These are phyloP conservation scores for Blastocystis sp. DNA, from an alignment of 352 stramenopile genomes.

Conservation along the genomic window DNA sequence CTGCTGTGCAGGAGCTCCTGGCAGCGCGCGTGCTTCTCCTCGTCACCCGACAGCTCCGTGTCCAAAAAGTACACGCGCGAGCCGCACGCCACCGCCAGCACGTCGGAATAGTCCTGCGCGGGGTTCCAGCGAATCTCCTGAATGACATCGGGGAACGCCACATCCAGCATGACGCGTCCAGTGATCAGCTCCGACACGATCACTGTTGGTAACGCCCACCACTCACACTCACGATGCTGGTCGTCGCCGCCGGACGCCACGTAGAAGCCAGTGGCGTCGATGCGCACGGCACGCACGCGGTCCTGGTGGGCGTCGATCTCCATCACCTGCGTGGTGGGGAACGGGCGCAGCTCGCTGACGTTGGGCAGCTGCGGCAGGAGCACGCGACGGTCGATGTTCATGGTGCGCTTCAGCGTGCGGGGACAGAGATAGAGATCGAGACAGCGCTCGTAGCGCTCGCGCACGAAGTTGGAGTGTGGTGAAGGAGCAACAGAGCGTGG, in stretches of 20 bases:
- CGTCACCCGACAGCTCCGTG: slow-evolving; percentile 48
- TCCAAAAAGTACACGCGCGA: slow-evolving; percentile 35
- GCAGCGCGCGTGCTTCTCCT: slow-evolving; percentile 31
- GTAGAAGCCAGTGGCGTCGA: slow-evolving; percentile 93
- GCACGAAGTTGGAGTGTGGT: slow-evolving; percentile 82
- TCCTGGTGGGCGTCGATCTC: slow-evolving; percentile 81
- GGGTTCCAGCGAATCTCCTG: slow-evolving; percentile 66
- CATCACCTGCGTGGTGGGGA: slow-evolving; percentile 89
- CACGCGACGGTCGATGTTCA: slow-evolving; percentile 95
- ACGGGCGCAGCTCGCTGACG: slow-evolving; percentile 91
- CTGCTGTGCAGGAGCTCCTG: slow-evolving; percentile 32
- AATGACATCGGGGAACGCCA: slow-evolving; percentile 22
- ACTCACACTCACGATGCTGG: slow-evolving; percentile 71
- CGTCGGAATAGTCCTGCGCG: slow-evolving; percentile 79
- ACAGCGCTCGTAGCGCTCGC: slow-evolving; percentile 98
- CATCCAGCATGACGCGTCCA: slow-evolving; percentile 71
- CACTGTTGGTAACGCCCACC: slow-evolving; percentile 74
- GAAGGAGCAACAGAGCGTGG: neutral
- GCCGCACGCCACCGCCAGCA: slow-evolving; percentile 81
- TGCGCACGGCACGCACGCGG: slow-evolving; percentile 85
- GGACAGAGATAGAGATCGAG: slow-evolving; percentile 97
- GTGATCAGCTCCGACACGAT: slow-evolving; percentile 94
- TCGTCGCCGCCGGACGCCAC: slow-evolving; percentile 90
- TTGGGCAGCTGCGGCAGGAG: slow-evolving; percentile 92
- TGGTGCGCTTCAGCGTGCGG: slow-evolving; percentile 85